Conservation (phyloP, 805 yeast species). For the Schizosaccharomyces octosporus region DNA sequence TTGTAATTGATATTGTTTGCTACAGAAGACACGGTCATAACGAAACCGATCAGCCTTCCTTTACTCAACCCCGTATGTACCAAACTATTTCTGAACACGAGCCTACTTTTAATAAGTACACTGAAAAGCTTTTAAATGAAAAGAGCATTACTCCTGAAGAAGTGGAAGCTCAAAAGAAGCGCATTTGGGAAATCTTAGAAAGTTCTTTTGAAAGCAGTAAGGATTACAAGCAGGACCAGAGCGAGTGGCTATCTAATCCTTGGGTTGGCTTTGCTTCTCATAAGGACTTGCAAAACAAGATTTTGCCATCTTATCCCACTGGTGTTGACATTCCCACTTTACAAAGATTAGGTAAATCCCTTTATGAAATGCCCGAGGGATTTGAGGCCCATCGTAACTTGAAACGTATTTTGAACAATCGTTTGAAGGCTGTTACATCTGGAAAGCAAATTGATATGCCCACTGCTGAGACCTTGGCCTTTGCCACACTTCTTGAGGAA, state of each 20-base stretch:
- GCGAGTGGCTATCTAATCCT: conserved; percentile 96
- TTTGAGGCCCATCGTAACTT: conserved; percentile 85
- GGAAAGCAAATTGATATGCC: conserved; percentile 98
- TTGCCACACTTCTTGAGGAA: conserved; percentile 73
- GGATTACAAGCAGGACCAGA: conserved; percentile 68
- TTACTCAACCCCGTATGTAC: conserved; percentile 97
- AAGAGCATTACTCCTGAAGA: conserved; percentile 77
- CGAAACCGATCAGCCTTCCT: conserved; percentile 97
- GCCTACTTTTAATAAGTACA: conserved; percentile 68
- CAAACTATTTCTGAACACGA: conserved; percentile 68
- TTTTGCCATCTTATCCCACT: conserved; percentile 89
- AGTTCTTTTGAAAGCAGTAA: conserved; percentile 70
- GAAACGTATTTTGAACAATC: conserved; percentile 72
- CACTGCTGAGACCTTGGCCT: conserved; percentile 97
- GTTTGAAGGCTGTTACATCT: conserved; percentile 62
- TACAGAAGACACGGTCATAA: conserved; percentile 98
- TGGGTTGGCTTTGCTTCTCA: conserved; percentile 99
- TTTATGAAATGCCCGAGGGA: conserved; percentile 63
- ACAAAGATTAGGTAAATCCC: conserved; percentile 51
- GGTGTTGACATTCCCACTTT: conserved; percentile 49
- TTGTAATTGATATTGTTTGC: conserved; percentile 87
- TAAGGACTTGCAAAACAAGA: conserved; percentile 82
- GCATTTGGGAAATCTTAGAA: conserved; percentile 92
- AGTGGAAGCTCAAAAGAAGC: conserved; percentile 81
- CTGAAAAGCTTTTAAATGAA: conserved; percentile 54